Conservation (phyloP, 257 asterid genomes). For the Henckelia pumila region DNA sequence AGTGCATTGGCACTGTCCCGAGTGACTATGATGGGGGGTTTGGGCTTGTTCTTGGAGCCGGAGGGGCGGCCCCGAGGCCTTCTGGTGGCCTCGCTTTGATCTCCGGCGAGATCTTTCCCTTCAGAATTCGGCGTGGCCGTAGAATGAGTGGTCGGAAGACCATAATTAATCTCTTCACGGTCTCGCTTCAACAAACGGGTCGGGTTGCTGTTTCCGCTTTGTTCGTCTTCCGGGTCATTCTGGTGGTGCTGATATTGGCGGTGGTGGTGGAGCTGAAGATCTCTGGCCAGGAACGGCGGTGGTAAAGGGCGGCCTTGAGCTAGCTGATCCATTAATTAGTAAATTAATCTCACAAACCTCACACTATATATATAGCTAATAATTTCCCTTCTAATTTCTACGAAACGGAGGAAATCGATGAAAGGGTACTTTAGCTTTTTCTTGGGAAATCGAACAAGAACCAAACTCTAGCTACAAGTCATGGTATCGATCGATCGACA, state of each 20-base stretch:
- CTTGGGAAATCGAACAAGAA: slow-evolving; percentile 15
- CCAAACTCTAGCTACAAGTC: too few species aligned
- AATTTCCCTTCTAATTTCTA: not conserved
- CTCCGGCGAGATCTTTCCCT: slow-evolving; percentile 30
- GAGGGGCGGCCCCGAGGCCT: slow-evolving; percentile 85
- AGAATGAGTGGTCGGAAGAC: slow-evolving; percentile 16
- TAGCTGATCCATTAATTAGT: slow-evolving; percentile 57
- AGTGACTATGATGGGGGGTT: slow-evolving; percentile 89
- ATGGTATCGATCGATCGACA: too few species aligned
- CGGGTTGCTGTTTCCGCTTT: slow-evolving; percentile 40
- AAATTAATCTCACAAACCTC: too few species aligned
- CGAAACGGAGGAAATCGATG: slow-evolving; percentile 1
- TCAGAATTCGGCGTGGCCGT: slow-evolving; percentile 22
- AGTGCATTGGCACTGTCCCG: slow-evolving; percentile 92
- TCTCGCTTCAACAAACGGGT: slow-evolving; percentile 42
- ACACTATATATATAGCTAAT: not conserved
- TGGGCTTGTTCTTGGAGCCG: slow-evolving; percentile 85
- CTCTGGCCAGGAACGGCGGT: slow-evolving; percentile 73
- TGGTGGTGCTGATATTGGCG: slow-evolving; percentile 42
- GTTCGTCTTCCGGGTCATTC: slow-evolving; percentile 50
- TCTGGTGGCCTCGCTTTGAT: slow-evolving; percentile 37
- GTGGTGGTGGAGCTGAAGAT: slow-evolving; percentile 72
- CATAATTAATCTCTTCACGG: slow-evolving; percentile 41
- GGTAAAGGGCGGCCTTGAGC: slow-evolving; percentile 84
- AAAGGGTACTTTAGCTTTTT: slow-evolving; percentile 8